Conservation (phyloP, 1,139 yeast species). For the Pneumocystis canis region DNA sequence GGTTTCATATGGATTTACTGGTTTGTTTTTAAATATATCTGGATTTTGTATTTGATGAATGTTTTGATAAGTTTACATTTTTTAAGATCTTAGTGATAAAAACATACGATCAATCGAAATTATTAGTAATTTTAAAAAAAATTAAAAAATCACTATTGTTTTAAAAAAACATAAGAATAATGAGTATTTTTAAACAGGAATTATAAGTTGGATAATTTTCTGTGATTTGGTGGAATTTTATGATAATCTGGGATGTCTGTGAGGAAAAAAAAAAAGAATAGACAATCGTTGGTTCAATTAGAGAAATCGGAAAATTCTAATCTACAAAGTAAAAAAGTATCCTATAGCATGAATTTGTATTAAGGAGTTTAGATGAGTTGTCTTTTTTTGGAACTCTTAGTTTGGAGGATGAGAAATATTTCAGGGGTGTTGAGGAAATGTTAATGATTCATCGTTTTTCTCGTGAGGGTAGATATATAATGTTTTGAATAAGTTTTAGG, state of each 20-base stretch:
- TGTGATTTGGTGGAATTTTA: too few relatives aligned
- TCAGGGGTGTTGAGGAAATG: constrained; percentile 11
- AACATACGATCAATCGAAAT: too few relatives aligned
- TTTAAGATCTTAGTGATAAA: too few relatives aligned
- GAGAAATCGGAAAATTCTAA: not conserved
- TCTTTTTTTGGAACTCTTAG: constrained; percentile 10
- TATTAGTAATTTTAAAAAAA: too few relatives aligned
- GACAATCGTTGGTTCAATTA: not conserved
- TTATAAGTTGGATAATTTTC: too few relatives aligned
- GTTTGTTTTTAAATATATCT: too few relatives aligned
- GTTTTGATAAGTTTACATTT: too few relatives aligned
- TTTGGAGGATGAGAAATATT: constrained; percentile 12
- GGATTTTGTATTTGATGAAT: too few relatives aligned
- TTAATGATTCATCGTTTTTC: constrained; percentile 8
- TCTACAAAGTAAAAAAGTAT: not conserved
- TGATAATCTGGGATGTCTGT: not conserved
- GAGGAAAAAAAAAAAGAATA: not conserved
- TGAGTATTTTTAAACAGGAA: too few relatives aligned
- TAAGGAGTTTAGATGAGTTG: not conserved
- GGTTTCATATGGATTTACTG: too few relatives aligned
- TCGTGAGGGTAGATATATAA: not conserved
- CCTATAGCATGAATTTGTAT: not conserved
- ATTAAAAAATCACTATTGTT: too few relatives aligned
- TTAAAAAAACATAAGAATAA: too few relatives aligned
- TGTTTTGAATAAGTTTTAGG: not conserved